Conservation (phyloP, 1,284 basidiomycete genomes). For the Ustilago loliicola region DNA sequence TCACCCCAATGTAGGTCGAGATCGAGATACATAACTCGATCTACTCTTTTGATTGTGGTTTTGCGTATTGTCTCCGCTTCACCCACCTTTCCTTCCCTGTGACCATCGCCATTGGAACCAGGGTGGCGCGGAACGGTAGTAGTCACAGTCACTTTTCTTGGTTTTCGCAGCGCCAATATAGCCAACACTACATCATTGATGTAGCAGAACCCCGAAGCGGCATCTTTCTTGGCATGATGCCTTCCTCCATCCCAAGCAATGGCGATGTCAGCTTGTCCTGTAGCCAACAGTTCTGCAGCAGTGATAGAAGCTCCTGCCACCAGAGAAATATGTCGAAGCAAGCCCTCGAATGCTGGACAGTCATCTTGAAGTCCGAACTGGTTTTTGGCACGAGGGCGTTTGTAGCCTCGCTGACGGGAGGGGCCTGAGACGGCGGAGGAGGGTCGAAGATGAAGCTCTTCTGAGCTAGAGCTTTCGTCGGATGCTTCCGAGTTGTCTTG, state of each 20-base stretch:
- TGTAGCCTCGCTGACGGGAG: conserved; percentile 14
- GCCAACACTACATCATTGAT: conserved; percentile 89
- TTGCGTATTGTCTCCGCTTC: conserved; percentile 19
- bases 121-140: conserved; percentile 7
- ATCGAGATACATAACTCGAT: conserved; percentile 79
- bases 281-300: conserved; percentile 77
- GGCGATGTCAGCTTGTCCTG: conserved; percentile 76
- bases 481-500: not conserved
- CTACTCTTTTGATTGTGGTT: conserved; percentile 41
- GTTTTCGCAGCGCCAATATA: conserved; percentile 38
- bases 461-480: conserved; percentile 7
- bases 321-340: conserved; percentile 79
- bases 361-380: conserved; percentile 82
- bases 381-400: conserved; percentile 41
- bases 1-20: conserved; percentile 92
- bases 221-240: conserved; percentile 49
- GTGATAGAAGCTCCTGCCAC: conserved; percentile 83
- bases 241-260: conserved; percentile 87
- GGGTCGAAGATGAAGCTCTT: conserved; percentile 18
- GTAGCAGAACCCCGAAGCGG: conserved; percentile 84
- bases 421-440: conserved; percentile 17
- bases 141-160: conserved; percentile 22
- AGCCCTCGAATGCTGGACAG: conserved; percentile 80
- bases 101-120: not conserved
- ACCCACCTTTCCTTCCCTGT: not conserved